Percentiles rank a stretch among this genome's conserved stretches.
phyloP scores from a whole-genome alignment of 345 rosid genomes.

The Sonneratia caseolaris region DNA sequence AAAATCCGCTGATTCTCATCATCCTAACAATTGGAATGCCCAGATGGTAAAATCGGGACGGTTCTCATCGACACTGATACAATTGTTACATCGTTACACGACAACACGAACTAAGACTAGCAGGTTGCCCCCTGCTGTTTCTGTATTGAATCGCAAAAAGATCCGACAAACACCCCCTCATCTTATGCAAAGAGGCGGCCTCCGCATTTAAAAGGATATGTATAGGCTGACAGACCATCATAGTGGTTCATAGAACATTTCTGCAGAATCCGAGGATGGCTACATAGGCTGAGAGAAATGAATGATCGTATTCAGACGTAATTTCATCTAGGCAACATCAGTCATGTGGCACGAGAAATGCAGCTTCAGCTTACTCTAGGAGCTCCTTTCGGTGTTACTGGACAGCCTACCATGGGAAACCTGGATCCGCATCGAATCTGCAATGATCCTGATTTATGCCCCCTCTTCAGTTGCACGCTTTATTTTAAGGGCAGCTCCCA shows the following conservation, averaged over 20 bases:
- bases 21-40: neutral
- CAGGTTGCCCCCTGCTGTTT: neutral
- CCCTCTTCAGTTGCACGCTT: slow-evolving; percentile 39
- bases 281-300: neutral
- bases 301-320: neutral
- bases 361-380: neutral
- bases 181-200: too few species aligned
- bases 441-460: slow-evolving; percentile 4
- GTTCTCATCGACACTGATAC: neutral
- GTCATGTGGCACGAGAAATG: neutral
- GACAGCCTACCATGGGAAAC: neutral
- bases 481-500: slow-evolving; percentile 81
- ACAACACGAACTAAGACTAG: neutral
- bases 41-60: neutral
- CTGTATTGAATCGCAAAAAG: too few species aligned
- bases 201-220: too few species aligned
- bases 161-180: too few species aligned
- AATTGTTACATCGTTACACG: neutral
- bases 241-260: neutral
- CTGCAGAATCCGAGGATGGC: neutral
- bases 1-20: neutral
- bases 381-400: neutral
- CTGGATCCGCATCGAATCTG: slow-evolving; percentile 2
- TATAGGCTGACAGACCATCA: too few species aligned
- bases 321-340: neutral